Evolutionary conservation across 2,329 filamentous ascomycete species (phyloP).

Genomic region (Sporothrix inflata): DNA sequence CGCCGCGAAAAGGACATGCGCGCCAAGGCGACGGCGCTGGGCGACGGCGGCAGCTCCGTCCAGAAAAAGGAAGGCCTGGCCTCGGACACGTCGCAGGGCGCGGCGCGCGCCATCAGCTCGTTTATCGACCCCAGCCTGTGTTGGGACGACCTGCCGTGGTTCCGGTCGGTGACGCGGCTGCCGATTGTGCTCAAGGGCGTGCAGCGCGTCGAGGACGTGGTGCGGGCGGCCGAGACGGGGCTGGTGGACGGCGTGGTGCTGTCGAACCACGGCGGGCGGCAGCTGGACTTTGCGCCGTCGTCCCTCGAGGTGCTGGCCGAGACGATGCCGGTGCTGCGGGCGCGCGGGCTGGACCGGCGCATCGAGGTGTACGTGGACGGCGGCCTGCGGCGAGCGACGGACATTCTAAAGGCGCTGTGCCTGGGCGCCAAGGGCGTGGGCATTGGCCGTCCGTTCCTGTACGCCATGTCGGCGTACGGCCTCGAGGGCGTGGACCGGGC

Average conservation of each 20-base stretch:
- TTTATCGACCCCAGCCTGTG: slow-evolving; percentile 95
- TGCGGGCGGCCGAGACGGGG: slow-evolving; percentile 79
- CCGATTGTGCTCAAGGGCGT: slow-evolving; percentile 96
- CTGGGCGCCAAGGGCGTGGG: slow-evolving; percentile 90
- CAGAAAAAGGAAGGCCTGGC: slow-evolving; percentile 74
- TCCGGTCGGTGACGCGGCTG: slow-evolving; percentile 86
- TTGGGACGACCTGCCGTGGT: slow-evolving; percentile 96
- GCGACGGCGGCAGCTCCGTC: slow-evolving; percentile 78
- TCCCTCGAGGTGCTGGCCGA: slow-evolving; percentile 90
- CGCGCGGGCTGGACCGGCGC: slow-evolving; percentile 71
- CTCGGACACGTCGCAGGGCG: slow-evolving; percentile 88
- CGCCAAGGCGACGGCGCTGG: slow-evolving; percentile 69
- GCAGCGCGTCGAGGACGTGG: slow-evolving; percentile 92
- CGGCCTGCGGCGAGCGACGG: slow-evolving; percentile 84
- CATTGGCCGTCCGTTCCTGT: slow-evolving; percentile 92
- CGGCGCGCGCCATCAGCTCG: slow-evolving; percentile 88
- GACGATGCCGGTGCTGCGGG: slow-evolving; percentile 83
- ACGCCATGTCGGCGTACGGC: slow-evolving; percentile 93
- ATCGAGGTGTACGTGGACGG: slow-evolving; percentile 93
- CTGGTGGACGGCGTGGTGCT: slow-evolving; percentile 83
- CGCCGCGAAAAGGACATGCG: slow-evolving; percentile 98
- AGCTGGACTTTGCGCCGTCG: slow-evolving; percentile 88
- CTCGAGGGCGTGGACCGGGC: slow-evolving; percentile 84
- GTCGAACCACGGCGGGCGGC: slow-evolving; percentile 93
- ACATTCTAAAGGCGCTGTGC: slow-evolving; percentile 94